phyloP scores from a whole-genome alignment of 169 alveolate species.

The Toxoplasma gondii region DNA sequence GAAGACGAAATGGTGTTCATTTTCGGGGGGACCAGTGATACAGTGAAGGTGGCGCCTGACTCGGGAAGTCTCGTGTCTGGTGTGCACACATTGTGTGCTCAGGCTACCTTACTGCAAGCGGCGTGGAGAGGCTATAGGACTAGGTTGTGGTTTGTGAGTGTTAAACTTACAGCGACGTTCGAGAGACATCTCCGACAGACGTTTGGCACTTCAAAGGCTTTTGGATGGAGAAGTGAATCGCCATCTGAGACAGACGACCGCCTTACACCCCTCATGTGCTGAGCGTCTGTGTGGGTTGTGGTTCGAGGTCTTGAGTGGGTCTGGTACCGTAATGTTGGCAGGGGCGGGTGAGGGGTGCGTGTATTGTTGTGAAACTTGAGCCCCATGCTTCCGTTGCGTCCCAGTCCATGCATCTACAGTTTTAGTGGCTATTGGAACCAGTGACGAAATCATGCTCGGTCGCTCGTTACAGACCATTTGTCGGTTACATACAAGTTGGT shows the following conservation, averaged over 20 bases:
- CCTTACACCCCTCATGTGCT: neutral
- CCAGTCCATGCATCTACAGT: too few relatives aligned
- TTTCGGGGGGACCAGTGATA: neutral
- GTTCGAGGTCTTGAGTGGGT: too few relatives aligned
- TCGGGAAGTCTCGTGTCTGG: slow-evolving; percentile 41
- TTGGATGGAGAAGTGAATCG: slow-evolving; percentile 10
- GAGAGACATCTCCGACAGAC: slow-evolving; percentile 7
- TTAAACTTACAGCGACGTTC: slow-evolving; percentile 1
- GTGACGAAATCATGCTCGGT: too few relatives aligned
- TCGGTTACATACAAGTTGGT: too few relatives aligned
- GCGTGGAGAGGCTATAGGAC: slow-evolving; percentile 41
- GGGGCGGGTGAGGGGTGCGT: too few relatives aligned
- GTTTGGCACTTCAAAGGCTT: neutral
- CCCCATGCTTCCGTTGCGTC: too few relatives aligned
- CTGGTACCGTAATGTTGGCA: too few relatives aligned
- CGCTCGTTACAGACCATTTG: too few relatives aligned
- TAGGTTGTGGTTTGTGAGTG: slow-evolving; percentile 30
- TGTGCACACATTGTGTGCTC: slow-evolving; percentile 42
- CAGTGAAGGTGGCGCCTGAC: slow-evolving; percentile 30
- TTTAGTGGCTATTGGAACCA: too few relatives aligned
- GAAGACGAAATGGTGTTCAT: too few relatives aligned
- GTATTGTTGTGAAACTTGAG: too few relatives aligned
- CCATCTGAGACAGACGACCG: neutral
- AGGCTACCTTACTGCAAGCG: slow-evolving; percentile 28
- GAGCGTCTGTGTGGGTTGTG: neutral